Percentiles rank a stretch among this genome's conserved stretches.
phyloP scores from a whole-genome alignment of 2,329 filamentous ascomycete species.

The Fusarium armeniacum region DNA sequence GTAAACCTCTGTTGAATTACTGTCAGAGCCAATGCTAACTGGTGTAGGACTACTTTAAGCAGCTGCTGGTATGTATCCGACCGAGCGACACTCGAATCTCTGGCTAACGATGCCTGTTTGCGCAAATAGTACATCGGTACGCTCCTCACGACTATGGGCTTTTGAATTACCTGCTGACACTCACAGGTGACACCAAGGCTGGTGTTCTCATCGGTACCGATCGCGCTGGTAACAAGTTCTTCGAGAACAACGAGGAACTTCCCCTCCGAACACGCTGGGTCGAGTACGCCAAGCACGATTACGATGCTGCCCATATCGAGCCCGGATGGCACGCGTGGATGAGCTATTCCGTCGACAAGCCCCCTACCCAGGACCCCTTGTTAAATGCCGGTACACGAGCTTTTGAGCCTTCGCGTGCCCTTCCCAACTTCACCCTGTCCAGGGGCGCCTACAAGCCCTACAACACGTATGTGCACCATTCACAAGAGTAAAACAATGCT shows the following conservation, averaged over 20 bases:
- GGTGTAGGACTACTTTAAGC: constrained; percentile 85
- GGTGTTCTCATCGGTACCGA: constrained; percentile 88
- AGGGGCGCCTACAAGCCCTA: constrained; percentile 92
- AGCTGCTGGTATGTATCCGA: constrained; percentile 83
- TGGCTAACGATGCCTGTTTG: constrained; percentile 43
- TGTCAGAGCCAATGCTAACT: constrained; percentile 37
- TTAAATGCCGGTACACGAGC: constrained; percentile 74
- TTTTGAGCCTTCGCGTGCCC: constrained; percentile 81
- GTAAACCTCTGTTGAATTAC: constrained; percentile 60
- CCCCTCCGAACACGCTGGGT: constrained; percentile 98
- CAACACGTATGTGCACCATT: constrained; percentile 81
- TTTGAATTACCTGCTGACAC: constrained; percentile 20
- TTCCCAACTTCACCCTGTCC: constrained; percentile 80
- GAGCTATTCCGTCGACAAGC: constrained; percentile 90
- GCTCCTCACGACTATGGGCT: constrained; percentile 1
- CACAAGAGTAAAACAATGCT: constrained; percentile 18
- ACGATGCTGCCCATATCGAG: constrained; percentile 86
- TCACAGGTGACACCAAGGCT: constrained; percentile 92
- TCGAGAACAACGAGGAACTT: constrained; percentile 94
- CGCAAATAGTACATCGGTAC: constrained; percentile 69
- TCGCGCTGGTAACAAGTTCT: constrained; percentile 97
- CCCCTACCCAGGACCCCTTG: constrained; percentile 82
- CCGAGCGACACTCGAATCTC: constrained; percentile 40
- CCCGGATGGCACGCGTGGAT: constrained; percentile 99
- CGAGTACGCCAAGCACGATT: constrained; percentile 92